phyloP scores from a whole-genome alignment of 2,329 filamentous ascomycete genomes.

The Nemania abortiva region DNA sequence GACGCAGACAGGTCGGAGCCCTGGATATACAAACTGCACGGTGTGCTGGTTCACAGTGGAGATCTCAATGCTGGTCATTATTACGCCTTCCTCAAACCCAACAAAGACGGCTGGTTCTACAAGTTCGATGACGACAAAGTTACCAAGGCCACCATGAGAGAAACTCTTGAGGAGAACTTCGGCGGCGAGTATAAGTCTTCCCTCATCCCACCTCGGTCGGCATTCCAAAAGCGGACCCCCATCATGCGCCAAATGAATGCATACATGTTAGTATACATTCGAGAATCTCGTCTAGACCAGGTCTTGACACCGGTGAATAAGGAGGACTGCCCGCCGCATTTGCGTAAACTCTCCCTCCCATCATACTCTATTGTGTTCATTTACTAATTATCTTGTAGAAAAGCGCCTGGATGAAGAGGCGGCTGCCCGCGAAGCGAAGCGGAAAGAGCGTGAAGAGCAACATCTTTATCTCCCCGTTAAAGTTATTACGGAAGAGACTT shows the following conservation, averaged over 20 bases:
- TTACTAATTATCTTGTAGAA: conserved; percentile 60
- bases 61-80: conserved; percentile 98
- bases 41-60: conserved; percentile 95
- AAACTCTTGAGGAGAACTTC: conserved; percentile 96
- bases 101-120: conserved; percentile 94
- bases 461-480: conserved; percentile 91
- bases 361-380: not conserved
- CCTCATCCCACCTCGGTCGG: conserved; percentile 60
- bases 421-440: conserved; percentile 77
- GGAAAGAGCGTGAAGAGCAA: conserved; percentile 92
- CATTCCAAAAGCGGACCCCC: conserved; percentile 67
- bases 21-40: conserved; percentile 92
- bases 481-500: conserved; percentile 84
- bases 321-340: conserved; percentile 83
- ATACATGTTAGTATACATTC: conserved; percentile 99
- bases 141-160: conserved; percentile 89
- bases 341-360: conserved; percentile 68
- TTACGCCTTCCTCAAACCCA: conserved; percentile 95
- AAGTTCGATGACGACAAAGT: conserved; percentile 98
- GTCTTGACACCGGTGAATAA: conserved; percentile 82
- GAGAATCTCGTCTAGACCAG: conserved; percentile 85
- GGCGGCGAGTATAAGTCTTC: conserved; percentile 81
- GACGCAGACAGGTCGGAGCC: conserved; percentile 88
- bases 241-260: conserved; percentile 81
- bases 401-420: conserved; percentile 85